Evolutionary conservation across 495 filamentous ascomycete species (phyloP).

Genomic region (Trichoderma virens): DNA sequence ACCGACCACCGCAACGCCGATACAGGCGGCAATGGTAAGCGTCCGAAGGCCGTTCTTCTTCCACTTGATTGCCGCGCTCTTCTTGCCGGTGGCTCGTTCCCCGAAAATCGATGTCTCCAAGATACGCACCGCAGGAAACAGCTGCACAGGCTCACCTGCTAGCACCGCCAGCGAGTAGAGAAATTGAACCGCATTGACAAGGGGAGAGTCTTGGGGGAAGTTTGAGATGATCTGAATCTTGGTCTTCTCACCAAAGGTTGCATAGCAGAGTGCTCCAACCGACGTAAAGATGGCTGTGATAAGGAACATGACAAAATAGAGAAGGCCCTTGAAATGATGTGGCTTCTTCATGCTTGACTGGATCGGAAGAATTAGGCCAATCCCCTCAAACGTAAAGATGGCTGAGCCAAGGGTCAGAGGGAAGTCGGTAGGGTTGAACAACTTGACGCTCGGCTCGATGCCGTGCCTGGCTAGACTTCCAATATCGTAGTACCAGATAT

Average conservation of each 20-base stretch:
- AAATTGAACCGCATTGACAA: constrained; percentile 60
- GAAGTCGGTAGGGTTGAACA: constrained; percentile 55
- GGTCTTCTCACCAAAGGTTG: constrained; percentile 51
- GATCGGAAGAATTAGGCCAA: constrained; percentile 58
- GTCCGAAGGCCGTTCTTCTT: constrained; percentile 56
- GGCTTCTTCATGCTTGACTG: constrained; percentile 56
- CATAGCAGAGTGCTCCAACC: constrained; percentile 57
- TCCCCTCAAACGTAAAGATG: constrained; percentile 64
- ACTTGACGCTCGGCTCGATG: constrained; percentile 40
- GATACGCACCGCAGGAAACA: constrained; percentile 57
- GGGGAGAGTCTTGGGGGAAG: constrained; percentile 50
- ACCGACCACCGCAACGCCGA: constrained; percentile 42
- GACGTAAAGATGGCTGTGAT: constrained; percentile 57
- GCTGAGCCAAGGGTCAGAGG: constrained; percentile 55
- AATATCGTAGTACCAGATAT: constrained; percentile 58
- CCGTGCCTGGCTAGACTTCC: constrained; percentile 37
- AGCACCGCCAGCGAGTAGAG: constrained; percentile 58
- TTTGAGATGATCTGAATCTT: constrained; percentile 58
- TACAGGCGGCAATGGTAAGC: constrained; percentile 39
- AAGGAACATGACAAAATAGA: constrained; percentile 52
- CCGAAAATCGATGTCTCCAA: constrained; percentile 49
- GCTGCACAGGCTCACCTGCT: constrained; percentile 54
- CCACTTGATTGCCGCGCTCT: constrained; percentile 49
- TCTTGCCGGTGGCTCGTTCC: constrained; percentile 46
- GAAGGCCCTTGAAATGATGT: constrained; percentile 48